Conservation (phyloP, 2,329 filamentous ascomycete genomes). For the Elsinoe necatrix region DNA sequence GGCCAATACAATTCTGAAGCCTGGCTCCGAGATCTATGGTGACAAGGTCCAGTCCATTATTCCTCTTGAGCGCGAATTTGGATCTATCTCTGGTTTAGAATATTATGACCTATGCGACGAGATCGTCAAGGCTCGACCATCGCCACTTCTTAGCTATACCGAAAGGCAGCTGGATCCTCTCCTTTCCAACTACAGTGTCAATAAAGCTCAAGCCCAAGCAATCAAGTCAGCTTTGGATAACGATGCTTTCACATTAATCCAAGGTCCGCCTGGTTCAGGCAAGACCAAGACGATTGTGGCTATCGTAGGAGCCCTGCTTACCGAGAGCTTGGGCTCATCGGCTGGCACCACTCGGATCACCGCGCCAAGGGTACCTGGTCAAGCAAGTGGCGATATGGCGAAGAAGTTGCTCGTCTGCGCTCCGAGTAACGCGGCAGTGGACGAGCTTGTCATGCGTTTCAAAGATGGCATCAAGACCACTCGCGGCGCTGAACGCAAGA, state of each 20-base stretch:
- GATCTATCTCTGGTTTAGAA: conserved; percentile 78
- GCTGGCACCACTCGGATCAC: conserved; percentile 27
- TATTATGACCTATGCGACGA: conserved; percentile 96
- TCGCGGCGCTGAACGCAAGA: conserved; percentile 61
- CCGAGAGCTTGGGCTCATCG: conserved; percentile 44
- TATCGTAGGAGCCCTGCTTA: conserved; percentile 82
- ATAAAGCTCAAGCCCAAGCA: conserved; percentile 80
- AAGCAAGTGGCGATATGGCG: conserved; percentile 29
- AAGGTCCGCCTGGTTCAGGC: conserved; percentile 90
- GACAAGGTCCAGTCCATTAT: conserved; percentile 88
- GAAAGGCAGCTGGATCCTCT: conserved; percentile 62
- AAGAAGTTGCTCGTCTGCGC: conserved; percentile 95
- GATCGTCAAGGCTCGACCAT: conserved; percentile 80
- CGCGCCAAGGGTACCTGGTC: conserved; percentile 28
- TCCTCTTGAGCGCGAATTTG: conserved; percentile 91
- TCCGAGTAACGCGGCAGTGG: conserved; percentile 96
- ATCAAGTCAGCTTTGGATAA: conserved; percentile 90
- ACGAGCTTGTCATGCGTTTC: conserved; percentile 87
- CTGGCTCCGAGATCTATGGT: conserved; percentile 61
- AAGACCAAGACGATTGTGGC: conserved; percentile 98
- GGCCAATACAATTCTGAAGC: conserved; percentile 44
- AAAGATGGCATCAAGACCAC: conserved; percentile 77
- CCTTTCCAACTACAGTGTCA: conserved; percentile 72
- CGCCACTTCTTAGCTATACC: conserved; percentile 73
- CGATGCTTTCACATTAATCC: conserved; percentile 92